phyloP scores from a whole-genome alignment of 2,329 filamentous ascomycete species.

The Gremmenia infestans region DNA sequence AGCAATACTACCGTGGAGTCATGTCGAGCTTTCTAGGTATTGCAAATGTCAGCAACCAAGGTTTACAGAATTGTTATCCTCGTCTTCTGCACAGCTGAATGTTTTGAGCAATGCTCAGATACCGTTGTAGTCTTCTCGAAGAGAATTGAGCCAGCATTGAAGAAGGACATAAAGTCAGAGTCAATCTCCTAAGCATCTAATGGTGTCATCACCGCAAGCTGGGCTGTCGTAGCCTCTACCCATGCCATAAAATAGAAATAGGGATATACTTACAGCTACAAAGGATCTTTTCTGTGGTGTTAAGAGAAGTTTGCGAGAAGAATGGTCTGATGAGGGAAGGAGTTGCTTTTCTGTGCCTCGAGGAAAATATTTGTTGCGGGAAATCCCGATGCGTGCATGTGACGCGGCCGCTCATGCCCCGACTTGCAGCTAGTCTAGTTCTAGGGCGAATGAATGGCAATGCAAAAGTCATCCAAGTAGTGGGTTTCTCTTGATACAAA shows the following conservation, averaged over 20 bases:
- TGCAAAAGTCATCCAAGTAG: not conserved
- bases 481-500: no score
- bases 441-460: not conserved
- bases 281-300: not conserved
- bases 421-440: not conserved
- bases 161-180: conserved; percentile 47
- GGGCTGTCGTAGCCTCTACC: not conserved
- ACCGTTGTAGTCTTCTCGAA: conserved; percentile 83
- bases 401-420: not conserved
- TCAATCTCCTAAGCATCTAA: conserved; percentile 49
- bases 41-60: conserved; percentile 11
- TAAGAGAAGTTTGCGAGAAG: conserved; percentile 10
- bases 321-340: not conserved
- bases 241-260: not conserved
- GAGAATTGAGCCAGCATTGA: conserved; percentile 62
- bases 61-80: not conserved
- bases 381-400: not conserved
- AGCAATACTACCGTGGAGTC: conserved; percentile 20
- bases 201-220: conserved; percentile 56
- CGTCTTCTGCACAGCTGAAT: conserved; percentile 1
- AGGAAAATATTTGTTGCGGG: not conserved
- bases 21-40: conserved; percentile 18
- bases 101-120: conserved; percentile 64
- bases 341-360: not conserved
- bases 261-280: conserved; percentile 15